Percentiles rank a stretch among this genome's conserved stretches.
Evolutionary conservation across 805 yeast species (phyloP).

Genomic region (Priceomyces carsonii): DNA sequence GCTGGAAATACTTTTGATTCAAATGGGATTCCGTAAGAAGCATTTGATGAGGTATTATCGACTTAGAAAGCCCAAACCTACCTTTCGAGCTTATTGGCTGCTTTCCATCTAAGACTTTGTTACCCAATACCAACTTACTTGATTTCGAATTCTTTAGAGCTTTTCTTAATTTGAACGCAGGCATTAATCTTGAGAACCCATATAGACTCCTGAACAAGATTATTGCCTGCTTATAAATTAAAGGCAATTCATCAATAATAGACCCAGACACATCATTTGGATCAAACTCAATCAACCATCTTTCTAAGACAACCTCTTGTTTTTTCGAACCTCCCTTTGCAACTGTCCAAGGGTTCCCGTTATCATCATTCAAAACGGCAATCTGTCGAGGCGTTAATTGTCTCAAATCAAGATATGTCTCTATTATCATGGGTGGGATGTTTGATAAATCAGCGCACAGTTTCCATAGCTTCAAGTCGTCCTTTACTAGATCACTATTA

Average conservation of each 20-base stretch:
- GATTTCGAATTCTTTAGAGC: slow-evolving; percentile 13
- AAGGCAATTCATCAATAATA: slow-evolving; percentile 56
- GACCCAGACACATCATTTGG: slow-evolving; percentile 37
- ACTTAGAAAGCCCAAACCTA: slow-evolving; percentile 77
- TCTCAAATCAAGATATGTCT: slow-evolving; percentile 73
- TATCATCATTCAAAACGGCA: slow-evolving; percentile 57
- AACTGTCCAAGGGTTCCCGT: slow-evolving; percentile 55
- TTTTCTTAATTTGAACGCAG: slow-evolving; percentile 62
- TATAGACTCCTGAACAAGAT: slow-evolving; percentile 73
- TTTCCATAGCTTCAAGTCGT: slow-evolving; percentile 68
- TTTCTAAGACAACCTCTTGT: slow-evolving; percentile 85
- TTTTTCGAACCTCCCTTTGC: slow-evolving; percentile 60
- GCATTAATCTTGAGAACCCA: slow-evolving; percentile 66
- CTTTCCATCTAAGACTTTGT: slow-evolving; percentile 72
- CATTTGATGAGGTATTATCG: slow-evolving; percentile 49
- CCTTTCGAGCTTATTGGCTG: slow-evolving; percentile 80
- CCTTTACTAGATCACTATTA: slow-evolving; percentile 37
- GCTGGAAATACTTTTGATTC: slow-evolving; percentile 61
- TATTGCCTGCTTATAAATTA: slow-evolving; percentile 72
- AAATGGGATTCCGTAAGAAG: slow-evolving; percentile 48
- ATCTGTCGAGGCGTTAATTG: slow-evolving; percentile 56
- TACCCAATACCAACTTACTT: slow-evolving; percentile 46
- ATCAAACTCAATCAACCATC: slow-evolving; percentile 90
- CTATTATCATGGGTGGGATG: slow-evolving; percentile 85
- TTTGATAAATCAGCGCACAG: slow-evolving; percentile 37